Conservation (phyloP, 2,329 filamentous ascomycete genomes). For the Aspergillus quadrilineatus region DNA sequence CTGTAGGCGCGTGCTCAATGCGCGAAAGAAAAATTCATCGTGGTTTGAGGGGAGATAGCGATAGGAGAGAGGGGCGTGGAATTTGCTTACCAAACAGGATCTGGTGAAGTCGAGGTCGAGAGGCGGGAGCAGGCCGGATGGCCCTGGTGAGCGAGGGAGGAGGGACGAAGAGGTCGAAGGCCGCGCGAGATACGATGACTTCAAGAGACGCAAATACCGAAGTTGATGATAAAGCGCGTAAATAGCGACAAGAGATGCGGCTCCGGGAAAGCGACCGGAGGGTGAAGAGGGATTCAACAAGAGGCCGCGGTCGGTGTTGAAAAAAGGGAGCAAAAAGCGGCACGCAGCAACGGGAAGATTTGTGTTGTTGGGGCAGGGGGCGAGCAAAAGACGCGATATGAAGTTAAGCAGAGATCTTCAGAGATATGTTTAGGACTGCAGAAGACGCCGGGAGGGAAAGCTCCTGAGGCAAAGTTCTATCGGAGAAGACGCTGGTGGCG, state of each 20-base stretch:
- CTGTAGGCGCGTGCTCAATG: constrained; percentile 20
- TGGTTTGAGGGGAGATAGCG: constrained; percentile 4
- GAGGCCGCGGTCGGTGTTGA: constrained; percentile 8
- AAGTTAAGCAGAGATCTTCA: constrained; percentile 3
- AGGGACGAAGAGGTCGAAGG: constrained; percentile 24
- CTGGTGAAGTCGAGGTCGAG: constrained; percentile 26
- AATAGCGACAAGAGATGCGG: constrained; percentile 19
- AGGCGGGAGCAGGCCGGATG: constrained; percentile 29
- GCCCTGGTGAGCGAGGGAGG: constrained; percentile 25
- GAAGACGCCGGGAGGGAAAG: background rate
- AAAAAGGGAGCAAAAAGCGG: constrained; percentile 13
- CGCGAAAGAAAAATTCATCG: constrained; percentile 20
- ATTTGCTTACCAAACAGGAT: constrained; percentile 31
- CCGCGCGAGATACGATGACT: constrained; percentile 15
- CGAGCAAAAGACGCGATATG: constrained; percentile 5
- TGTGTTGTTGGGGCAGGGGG: constrained; percentile 1
- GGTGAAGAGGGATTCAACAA: constrained; percentile 4
- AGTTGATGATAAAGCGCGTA: constrained; percentile 19
- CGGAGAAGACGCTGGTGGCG: constrained; percentile 13
- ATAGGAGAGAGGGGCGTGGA: constrained; percentile 13
- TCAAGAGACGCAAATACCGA: constrained; percentile 20
- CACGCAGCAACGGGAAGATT: constrained; percentile 11
- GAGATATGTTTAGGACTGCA: background rate
- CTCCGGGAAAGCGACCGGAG: constrained; percentile 16
- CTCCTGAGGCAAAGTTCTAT: constrained; percentile 14